Conservation (phyloP, 768 basidiomycete genomes). For the Podaxis sp. region DNA sequence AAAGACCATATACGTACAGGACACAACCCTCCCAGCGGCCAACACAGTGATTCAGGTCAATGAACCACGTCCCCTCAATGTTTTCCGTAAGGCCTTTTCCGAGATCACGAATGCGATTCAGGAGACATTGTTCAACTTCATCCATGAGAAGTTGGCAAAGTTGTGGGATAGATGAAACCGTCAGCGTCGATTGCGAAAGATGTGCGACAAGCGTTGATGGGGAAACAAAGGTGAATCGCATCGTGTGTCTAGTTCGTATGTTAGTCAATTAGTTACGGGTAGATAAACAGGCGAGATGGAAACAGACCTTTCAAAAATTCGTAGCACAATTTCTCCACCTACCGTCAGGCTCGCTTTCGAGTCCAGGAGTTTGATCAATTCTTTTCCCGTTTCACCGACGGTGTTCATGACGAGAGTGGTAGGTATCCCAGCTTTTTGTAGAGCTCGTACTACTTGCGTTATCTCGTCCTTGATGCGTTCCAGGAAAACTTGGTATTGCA, state of each 20-base stretch:
- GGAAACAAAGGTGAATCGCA: constrained; percentile 73
- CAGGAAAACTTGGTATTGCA: constrained; percentile 81
- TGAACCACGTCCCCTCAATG: constrained; percentile 74
- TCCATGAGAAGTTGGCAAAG: constrained; percentile 71
- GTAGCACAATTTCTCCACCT: constrained; percentile 71
- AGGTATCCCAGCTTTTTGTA: constrained; percentile 53
- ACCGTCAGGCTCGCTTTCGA: constrained; percentile 35
- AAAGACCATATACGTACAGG: constrained; percentile 48
- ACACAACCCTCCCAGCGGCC: constrained; percentile 81
- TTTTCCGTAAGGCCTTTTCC: constrained; percentile 52
- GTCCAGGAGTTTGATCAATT: constrained; percentile 51
- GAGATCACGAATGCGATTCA: constrained; percentile 66
- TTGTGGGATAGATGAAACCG: constrained; percentile 74
- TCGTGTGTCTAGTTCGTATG: constrained; percentile 51
- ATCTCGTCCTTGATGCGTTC: constrained; percentile 59
- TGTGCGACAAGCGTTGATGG: constrained; percentile 79
- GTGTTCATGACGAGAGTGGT: constrained; percentile 57
- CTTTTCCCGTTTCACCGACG: constrained; percentile 65
- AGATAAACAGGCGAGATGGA: neutral
- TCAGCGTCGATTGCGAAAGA: constrained; percentile 74
- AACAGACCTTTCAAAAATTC: constrained; percentile 64
- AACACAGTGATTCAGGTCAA: constrained; percentile 69
- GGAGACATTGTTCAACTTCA: constrained; percentile 71
- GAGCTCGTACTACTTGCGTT: constrained; percentile 42
- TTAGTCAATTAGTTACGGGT: neutral